Conservation (phyloP, 139 green algal genomes). For the Auxenochlorella pyrenoidosa region DNA sequence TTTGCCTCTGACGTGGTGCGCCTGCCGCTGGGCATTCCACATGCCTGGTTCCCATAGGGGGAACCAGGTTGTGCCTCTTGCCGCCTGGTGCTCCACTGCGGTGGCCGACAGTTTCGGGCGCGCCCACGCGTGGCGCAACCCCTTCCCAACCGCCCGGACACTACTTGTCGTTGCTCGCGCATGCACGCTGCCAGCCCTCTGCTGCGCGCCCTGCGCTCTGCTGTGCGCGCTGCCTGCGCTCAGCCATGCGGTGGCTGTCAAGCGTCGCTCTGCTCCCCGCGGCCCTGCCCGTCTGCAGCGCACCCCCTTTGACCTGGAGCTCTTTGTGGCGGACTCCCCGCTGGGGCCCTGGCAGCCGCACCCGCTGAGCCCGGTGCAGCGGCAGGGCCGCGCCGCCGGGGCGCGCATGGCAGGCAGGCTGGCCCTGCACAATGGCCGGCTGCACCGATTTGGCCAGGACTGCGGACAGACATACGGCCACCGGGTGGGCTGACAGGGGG, state of each 20-base stretch:
- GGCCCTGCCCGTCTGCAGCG: background rate
- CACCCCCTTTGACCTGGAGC: background rate
- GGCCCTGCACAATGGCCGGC: conserved; percentile 25
- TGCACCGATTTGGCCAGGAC: conserved; percentile 61
- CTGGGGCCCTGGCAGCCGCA: conserved; percentile 52
- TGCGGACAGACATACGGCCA: conserved; percentile 49
- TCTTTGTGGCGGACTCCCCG: conserved; percentile 14
- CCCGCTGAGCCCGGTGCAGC: conserved; percentile 36
- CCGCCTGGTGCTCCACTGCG: too few species aligned
- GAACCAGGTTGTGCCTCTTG: too few species aligned
- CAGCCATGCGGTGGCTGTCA: too few species aligned
- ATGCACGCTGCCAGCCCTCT: too few species aligned
- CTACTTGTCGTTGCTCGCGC: too few species aligned
- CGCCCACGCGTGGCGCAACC: too few species aligned
- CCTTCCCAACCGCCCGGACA: too few species aligned
- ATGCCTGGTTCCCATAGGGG: too few species aligned
- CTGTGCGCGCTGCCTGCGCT: too few species aligned
- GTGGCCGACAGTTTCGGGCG: too few species aligned
- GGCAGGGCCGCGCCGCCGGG: conserved; percentile 8
- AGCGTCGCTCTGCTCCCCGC: background rate
- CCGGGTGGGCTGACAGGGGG: conserved; percentile 4
- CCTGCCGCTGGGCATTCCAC: too few species aligned
- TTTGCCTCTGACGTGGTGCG: conserved; percentile 45
- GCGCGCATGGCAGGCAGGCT: conserved; percentile 44
- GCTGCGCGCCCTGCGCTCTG: too few species aligned